Evolutionary conservation across 257 asterid species (phyloP).

Genomic region (Ilex aquifolium): DNA sequence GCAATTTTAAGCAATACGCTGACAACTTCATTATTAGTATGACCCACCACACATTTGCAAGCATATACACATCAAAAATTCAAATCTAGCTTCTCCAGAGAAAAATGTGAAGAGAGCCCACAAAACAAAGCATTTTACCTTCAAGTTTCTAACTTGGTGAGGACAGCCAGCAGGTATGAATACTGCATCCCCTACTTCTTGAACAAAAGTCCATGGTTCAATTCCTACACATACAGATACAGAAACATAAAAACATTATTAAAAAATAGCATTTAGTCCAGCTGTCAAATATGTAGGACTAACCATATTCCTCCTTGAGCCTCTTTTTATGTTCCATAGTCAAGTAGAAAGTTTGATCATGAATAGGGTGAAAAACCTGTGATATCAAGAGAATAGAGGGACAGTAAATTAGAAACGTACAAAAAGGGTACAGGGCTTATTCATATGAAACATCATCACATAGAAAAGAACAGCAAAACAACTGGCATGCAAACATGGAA

Average conservation of each 20-base stretch:
- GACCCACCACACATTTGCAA: neutral
- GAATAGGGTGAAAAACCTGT: conserved; percentile 84
- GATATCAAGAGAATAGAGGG: neutral
- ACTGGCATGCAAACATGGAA: neutral
- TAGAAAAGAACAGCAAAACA: neutral
- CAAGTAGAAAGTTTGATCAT: conserved; percentile 81
- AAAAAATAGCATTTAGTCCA: conserved; percentile 1
- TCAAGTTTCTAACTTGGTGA: conserved; percentile 86
- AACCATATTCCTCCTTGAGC: conserved; percentile 85
- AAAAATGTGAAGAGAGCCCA: neutral
- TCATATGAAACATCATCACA: neutral
- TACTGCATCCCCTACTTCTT: conserved; percentile 81
- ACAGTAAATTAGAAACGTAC: neutral
- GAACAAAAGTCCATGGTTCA: conserved; percentile 90
- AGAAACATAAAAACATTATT: conserved; percentile 8
- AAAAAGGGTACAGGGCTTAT: neutral
- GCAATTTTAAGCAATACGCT: too few relatives aligned
- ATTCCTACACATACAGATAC: conserved; percentile 41
- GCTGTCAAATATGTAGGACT: conserved; percentile 16
- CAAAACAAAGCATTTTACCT: conserved; percentile 33
- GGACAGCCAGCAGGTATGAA: conserved; percentile 94
- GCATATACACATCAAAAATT: neutral
- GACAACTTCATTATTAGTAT: too few relatives aligned
- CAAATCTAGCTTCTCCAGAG: neutral
- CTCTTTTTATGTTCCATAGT: conserved; percentile 65